Base-by-base conservation (phyloP, 257 asterid species). In the Plantago ovata region DNA sequence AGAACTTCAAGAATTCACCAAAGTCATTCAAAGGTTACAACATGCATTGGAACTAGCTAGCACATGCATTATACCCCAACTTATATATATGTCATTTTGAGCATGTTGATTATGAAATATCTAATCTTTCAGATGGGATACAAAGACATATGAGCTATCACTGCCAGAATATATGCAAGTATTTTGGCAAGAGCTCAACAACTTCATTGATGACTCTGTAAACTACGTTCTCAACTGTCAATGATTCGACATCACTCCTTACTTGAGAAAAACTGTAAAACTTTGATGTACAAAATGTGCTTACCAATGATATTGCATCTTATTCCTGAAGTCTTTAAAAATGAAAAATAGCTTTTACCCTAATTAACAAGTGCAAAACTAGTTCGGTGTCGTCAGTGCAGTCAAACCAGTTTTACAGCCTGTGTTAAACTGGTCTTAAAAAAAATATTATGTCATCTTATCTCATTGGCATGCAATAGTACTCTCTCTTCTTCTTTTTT, bases 161-260 rank as follows among this genome's bases (percentile, higher is more conserved):
- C 72, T 75, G 38, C 82, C 82, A 12, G 3, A 69, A 24, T 76
- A 72, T 62, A 69, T 79, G 75, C 75, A 79, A 43, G 5, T 70
- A 4, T 75, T 71, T 36, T 79, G 15, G 16, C 55, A 75, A 15
- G 66, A 68, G 21, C 69, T 79, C 52, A 40, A 66, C 75, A 75
- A 73, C 57, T 53, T 28, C 20, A 21, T 54, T 22, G 16, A 44
- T 38, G 82, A 75, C 23, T 1, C 67, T 46, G 85, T 76, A 0
- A 69, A 67, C 3, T 60, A 75, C 13, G 52, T 70, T 64, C 77
- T 75, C 33, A 69, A 69, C 38, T 73, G 72, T 2, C 45, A 75
- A 18, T 67, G 55, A 28, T 9, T 63, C 38, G 38, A 9, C 14
- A 38, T 46, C 32, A 18, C 72, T 5, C 64, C 70, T 6, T 57